These are phyloP conservation scores for Jatropha podagrica DNA, from an alignment of 441 rosid species.

Conservation along the genomic window DNA sequence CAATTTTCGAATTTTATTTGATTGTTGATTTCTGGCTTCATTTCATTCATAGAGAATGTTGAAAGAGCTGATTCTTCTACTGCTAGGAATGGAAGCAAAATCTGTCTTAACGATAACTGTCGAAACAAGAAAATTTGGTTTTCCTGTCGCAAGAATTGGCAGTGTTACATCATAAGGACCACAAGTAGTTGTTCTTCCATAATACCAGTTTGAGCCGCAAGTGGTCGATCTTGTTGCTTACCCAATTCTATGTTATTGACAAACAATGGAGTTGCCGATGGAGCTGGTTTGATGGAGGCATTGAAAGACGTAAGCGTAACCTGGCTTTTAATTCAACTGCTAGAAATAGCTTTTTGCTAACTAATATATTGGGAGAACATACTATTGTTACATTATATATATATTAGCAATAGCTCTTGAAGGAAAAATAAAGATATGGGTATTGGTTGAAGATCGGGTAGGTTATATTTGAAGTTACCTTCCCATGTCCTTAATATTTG, in stretches of 20 bases:
- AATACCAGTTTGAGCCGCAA: neutral
- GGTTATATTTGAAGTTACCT: too few relatives aligned
- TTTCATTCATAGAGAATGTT: neutral
- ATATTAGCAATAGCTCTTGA: neutral
- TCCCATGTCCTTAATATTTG: too few relatives aligned
- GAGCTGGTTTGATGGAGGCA: neutral
- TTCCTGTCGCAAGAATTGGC: constrained; percentile 3
- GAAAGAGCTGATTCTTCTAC: neutral
- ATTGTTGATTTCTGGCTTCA: constrained; percentile 5
- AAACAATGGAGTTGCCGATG: neutral
- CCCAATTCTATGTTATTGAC: neutral
- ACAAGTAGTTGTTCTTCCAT: neutral
- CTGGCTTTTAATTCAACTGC: too few relatives aligned
- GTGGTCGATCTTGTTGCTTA: neutral
- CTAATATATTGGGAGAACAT: neutral
- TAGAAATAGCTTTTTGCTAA: neutral
- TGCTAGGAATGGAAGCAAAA: neutral
- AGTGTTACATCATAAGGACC: neutral
- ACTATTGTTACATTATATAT: neutral
- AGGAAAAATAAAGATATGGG: neutral
- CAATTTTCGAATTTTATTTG: neutral
- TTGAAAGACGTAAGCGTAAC: neutral
- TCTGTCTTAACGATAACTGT: neutral
- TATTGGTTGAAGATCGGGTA: too few relatives aligned
- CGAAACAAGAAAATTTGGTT: neutral